phyloP scores from a whole-genome alignment of 306 rosid genomes.

The Medicago lupulina region DNA sequence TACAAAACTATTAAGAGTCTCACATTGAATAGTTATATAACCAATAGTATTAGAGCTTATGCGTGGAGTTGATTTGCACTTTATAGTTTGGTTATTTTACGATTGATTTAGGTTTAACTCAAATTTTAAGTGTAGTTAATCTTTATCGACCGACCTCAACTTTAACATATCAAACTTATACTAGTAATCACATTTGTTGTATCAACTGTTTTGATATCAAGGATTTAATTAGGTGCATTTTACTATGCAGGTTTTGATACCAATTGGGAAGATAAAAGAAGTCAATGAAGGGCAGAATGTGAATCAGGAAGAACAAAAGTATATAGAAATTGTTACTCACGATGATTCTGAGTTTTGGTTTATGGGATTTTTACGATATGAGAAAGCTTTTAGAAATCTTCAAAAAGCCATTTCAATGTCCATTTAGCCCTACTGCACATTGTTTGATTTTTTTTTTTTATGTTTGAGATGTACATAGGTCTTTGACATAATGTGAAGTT shows the following conservation, averaged over 20 bases:
- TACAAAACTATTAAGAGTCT: conserved; percentile 12
- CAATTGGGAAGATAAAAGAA: conserved; percentile 58
- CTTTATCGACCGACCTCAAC: background rate
- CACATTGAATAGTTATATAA: background rate
- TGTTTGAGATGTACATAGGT: background rate
- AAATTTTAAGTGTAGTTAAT: too few species aligned
- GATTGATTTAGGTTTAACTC: background rate
- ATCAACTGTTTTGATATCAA: background rate
- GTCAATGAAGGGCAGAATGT: conserved; percentile 63
- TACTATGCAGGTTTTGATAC: conserved; percentile 69
- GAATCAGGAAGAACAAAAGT: conserved; percentile 62
- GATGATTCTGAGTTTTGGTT: conserved; percentile 88
- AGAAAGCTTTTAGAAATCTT: conserved; percentile 69
- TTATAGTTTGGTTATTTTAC: background rate
- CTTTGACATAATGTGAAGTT: conserved; percentile 9
- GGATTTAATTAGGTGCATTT: background rate
- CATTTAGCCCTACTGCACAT: background rate
- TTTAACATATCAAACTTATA: too few species aligned
- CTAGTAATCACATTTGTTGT: too few species aligned
- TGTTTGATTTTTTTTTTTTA: background rate
- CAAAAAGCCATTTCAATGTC: conserved; percentile 67
- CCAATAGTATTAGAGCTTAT: too few species aligned
- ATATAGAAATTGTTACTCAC: conserved; percentile 66
- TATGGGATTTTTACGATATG: conserved; percentile 76
- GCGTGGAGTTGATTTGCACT: background rate